Evolutionary conservation across 2,329 filamentous ascomycete genomes (phyloP), one percentile per base, ranked within the genome.

Genomic region (Aspergillus caelatus): DNA sequence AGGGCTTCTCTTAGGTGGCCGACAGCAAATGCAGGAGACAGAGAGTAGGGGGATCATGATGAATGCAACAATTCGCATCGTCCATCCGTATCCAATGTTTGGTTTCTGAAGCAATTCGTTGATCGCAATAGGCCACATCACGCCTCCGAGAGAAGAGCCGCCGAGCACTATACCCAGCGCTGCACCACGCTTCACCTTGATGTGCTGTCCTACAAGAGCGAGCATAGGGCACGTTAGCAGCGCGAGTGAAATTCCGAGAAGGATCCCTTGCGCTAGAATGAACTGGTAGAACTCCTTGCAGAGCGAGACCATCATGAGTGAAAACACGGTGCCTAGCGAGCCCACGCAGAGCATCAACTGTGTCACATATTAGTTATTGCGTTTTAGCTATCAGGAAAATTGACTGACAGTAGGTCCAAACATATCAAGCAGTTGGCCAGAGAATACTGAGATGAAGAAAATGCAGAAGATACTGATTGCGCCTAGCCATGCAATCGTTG

Each of bases 41-140:
- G 53, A 58, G 6, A 81, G 66, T 4, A 78, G 66, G 4, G 78
- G 77, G 2, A 80, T 64, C 77, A 81, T 80, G 21, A 75, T 75
- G 41, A 81, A 82, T 1, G 75, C 80, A 4, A 79, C 71, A 11
- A 74, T 77, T 5, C 78, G 72, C 69, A 75, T 79, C 28, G 68
- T 81, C 80, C 74, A 81, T 45, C 63, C 71, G 64, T 74, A 78
- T 0, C 74, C 68, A 3, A 78, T 53, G 0, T 50, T 63, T 10
- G 65, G 63, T 1, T 68, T 71, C 9, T 74, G 67, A 6, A 78
- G 58, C 2, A 78, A 55, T 23, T 72, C 65, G 14, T 75, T 65
- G 19, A 78, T 72, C 10, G 70, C 67, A 34, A 78, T 74, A 0
- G 77, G 77, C 74, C 74, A 79, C 2, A 79, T 66, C 4, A 79